Percentiles rank a stretch among this genome's conserved stretches.
phyloP scores from a whole-genome alignment of 805 yeast genomes.

The Nakazawaea populi region DNA sequence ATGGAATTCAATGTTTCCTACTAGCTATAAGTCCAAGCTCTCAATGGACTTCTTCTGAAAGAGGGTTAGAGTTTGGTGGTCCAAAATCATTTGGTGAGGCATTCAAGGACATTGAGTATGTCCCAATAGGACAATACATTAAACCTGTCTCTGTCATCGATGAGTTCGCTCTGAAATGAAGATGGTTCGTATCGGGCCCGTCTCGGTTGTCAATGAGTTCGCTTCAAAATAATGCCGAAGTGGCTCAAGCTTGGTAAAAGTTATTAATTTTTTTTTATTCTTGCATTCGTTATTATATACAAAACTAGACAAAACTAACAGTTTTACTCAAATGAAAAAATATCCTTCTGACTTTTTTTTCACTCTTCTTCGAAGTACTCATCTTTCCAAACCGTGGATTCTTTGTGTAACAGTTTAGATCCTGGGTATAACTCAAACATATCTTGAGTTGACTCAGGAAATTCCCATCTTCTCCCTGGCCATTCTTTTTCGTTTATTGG shows the following conservation, averaged over 20 bases:
- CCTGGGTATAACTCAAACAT: conserved; percentile 34
- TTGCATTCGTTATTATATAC: no score
- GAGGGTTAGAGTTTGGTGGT: conserved; percentile 34
- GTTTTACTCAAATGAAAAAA: background rate
- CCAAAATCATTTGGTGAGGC: conserved; percentile 30
- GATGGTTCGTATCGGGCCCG: conserved; percentile 16
- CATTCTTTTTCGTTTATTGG: conserved; percentile 27
- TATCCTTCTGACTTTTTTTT: background rate
- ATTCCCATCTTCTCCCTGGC: conserved; percentile 29
- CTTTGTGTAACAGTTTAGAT: conserved; percentile 15
- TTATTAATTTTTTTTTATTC: no score
- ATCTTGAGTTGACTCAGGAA: conserved; percentile 22
- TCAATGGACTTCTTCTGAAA: conserved; percentile 26
- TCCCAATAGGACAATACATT: conserved; percentile 29
- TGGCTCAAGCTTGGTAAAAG: background rate
- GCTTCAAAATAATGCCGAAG: background rate
- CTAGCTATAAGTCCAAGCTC: conserved; percentile 29
- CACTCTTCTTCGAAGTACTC: conserved; percentile 5
- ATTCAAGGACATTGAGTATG: conserved; percentile 28
- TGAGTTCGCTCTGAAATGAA: conserved; percentile 16
- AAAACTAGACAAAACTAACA: background rate
- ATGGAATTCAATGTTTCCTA: conserved; percentile 35
- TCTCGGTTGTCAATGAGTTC: conserved; percentile 30
- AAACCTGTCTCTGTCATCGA: conserved; percentile 29
- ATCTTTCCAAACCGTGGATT: conserved; percentile 17